A percentile compares a stretch with the other conserved stretches of the same genome.
These are phyloP conservation scores for Thraustotheca clavata DNA, from an alignment of 352 stramenopile species.

Conservation along the genomic window DNA sequence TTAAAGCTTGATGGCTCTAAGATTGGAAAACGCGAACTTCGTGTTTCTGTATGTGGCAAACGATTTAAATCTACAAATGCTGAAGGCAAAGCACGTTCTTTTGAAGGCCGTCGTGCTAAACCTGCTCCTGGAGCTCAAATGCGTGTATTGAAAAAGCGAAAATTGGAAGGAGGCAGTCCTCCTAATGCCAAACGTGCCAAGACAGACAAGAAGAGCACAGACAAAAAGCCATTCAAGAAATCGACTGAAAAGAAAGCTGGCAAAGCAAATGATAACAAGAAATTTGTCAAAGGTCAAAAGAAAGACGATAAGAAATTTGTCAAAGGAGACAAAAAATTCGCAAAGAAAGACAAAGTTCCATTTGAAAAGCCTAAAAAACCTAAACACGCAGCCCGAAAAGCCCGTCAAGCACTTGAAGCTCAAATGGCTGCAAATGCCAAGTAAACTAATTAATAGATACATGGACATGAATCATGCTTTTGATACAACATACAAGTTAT, in stretches of 20 bases:
- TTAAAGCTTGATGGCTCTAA: slow-evolving; percentile 54
- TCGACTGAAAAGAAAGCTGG: slow-evolving; percentile 22
- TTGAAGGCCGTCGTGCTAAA: slow-evolving; percentile 46
- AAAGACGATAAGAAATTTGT: slow-evolving; percentile 22
- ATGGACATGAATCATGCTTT: too few relatives aligned
- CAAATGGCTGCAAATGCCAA: not conserved
- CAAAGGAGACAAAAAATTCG: not conserved
- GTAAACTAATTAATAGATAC: not conserved
- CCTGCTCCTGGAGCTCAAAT: slow-evolving; percentile 34
- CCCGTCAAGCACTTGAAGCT: slow-evolving; percentile 41
- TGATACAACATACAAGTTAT: too few relatives aligned
- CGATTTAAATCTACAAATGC: slow-evolving; percentile 74
- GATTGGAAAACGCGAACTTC: slow-evolving; percentile 58
- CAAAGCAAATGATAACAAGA: slow-evolving; percentile 27
- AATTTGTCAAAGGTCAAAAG: not conserved
- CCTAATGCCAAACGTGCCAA: slow-evolving; percentile 23
- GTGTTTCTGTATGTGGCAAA: slow-evolving; percentile 74
- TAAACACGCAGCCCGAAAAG: slow-evolving; percentile 62
- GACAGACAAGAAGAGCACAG: slow-evolving; percentile 7
- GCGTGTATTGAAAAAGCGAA: slow-evolving; percentile 61
- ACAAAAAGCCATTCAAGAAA: slow-evolving; percentile 19
- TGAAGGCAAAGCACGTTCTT: slow-evolving; percentile 38
- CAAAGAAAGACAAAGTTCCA: not conserved
- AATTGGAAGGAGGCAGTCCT: slow-evolving; percentile 21
- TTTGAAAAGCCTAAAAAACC: slow-evolving; percentile 39